Conservation (phyloP, 306 rosid species). For the Ochetophila trinervis region DNA sequence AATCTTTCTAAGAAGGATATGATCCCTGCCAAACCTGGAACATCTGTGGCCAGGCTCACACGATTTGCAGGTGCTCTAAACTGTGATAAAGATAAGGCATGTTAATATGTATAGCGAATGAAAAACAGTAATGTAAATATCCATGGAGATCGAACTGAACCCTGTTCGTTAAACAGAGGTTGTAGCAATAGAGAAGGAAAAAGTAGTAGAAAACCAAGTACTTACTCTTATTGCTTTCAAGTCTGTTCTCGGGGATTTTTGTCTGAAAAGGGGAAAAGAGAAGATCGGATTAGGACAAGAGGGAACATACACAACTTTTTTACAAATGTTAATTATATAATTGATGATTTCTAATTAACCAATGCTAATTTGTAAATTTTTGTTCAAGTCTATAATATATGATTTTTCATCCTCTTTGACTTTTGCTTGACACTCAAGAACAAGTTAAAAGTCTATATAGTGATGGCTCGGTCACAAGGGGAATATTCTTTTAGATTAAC, state of each 20-base stretch:
- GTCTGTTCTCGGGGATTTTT: too few species aligned
- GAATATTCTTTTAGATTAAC: too few species aligned
- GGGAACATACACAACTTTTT: not conserved
- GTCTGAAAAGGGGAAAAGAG: not conserved
- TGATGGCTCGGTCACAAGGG: too few species aligned
- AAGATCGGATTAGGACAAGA: not conserved
- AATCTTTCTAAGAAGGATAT: conserved; percentile 3
- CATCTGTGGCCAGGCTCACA: conserved; percentile 33
- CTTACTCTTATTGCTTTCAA: not conserved
- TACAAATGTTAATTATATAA: not conserved
- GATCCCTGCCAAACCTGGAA: conserved; percentile 36
- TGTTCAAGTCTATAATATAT: not conserved
- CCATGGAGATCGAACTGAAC: conserved; percentile 4
- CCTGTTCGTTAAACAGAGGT: conserved; percentile 12
- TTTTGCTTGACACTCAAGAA: too few species aligned
- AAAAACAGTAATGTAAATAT: not conserved
- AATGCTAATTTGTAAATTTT: not conserved
- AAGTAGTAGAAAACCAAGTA: not conserved
- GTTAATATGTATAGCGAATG: conserved; percentile 25
- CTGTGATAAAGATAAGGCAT: conserved; percentile 31
- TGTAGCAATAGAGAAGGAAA: conserved; percentile 1
- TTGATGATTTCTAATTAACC: not conserved
- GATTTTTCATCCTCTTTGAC: too few species aligned
- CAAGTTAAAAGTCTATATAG: too few species aligned
- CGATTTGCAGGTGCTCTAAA: conserved; percentile 47